Conservation (phyloP, 2,329 filamentous ascomycete genomes). For the Biscogniauxia sp. region DNA sequence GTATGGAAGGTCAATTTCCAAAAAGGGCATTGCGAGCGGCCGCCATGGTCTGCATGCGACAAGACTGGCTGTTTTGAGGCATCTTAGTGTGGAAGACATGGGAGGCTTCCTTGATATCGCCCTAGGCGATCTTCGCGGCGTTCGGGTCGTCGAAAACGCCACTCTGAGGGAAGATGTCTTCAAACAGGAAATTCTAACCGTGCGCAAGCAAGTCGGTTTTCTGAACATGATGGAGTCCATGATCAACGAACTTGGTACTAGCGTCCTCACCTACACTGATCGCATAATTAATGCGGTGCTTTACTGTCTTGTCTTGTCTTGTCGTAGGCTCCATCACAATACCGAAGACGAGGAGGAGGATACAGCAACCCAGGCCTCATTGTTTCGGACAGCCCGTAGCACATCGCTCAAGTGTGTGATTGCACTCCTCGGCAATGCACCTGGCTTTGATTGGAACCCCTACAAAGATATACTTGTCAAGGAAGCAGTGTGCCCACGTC, state of each 20-base stretch:
- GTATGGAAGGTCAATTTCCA: conserved; percentile 85
- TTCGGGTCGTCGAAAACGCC: conserved; percentile 55
- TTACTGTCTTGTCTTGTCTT: conserved; percentile 75
- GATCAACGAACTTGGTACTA: conserved; percentile 77
- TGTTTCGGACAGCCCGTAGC: conserved; percentile 65
- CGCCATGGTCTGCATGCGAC: conserved; percentile 79
- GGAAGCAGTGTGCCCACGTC: conserved; percentile 72
- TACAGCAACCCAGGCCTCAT: conserved; percentile 46
- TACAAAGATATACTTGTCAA: conserved; percentile 70
- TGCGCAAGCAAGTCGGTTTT: conserved; percentile 84
- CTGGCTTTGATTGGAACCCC: conserved; percentile 66
- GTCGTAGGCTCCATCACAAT: conserved; percentile 52
- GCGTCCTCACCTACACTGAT: conserved; percentile 65
- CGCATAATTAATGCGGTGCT: conserved; percentile 74
- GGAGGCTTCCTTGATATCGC: conserved; percentile 81
- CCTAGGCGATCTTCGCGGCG: conserved; percentile 64
- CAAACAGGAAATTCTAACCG: conserved; percentile 56
- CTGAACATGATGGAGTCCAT: conserved; percentile 88
- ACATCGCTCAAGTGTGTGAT: conserved; percentile 80
- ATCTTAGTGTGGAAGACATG: conserved; percentile 71
- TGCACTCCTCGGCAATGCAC: conserved; percentile 71
- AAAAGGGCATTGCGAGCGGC: conserved; percentile 72
- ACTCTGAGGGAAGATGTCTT: conserved; percentile 53
- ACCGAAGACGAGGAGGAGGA: conserved; percentile 37
- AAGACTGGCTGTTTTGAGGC: conserved; percentile 76